These are phyloP conservation scores for Barnettozyma californica DNA, from an alignment of 805 yeast species.

Conservation along the genomic window DNA sequence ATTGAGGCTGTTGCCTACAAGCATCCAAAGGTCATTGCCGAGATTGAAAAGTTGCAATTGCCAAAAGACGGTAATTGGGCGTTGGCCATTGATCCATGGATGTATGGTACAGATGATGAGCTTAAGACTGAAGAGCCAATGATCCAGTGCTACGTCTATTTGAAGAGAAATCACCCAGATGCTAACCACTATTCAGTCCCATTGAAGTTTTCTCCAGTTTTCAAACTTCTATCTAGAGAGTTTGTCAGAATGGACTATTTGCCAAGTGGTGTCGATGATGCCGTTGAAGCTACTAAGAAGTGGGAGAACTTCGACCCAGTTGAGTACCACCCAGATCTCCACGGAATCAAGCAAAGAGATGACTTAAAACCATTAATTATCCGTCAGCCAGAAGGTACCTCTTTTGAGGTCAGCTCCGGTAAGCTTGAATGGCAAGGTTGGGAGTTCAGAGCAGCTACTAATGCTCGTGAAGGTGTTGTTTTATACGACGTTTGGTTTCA, in stretches of 20 bases:
- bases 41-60: constrained; percentile 59
- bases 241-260: constrained; percentile 68
- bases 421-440: constrained; percentile 78
- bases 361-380: constrained; percentile 66
- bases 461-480: constrained; percentile 76
- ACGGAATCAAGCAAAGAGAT: constrained; percentile 44
- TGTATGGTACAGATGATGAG: constrained; percentile 64
- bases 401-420: constrained; percentile 52
- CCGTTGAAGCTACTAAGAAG: constrained; percentile 46
- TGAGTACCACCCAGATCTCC: constrained; percentile 71
- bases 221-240: constrained; percentile 53
- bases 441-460: constrained; percentile 68
- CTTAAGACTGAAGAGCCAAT: constrained; percentile 40
- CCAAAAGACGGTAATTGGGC: constrained; percentile 38
- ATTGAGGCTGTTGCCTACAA: constrained; percentile 45
- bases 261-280: constrained; percentile 67
- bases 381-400: constrained; percentile 76
- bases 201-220: constrained; percentile 67
- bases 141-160: constrained; percentile 71
- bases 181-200: constrained; percentile 76
- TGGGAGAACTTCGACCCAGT: constrained; percentile 56
- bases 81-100: constrained; percentile 76
- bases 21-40: constrained; percentile 58
- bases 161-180: constrained; percentile 61
- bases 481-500: constrained; percentile 67